phyloP scores from a whole-genome alignment of 768 basidiomycete species.

The Amanita fuliginea region DNA sequence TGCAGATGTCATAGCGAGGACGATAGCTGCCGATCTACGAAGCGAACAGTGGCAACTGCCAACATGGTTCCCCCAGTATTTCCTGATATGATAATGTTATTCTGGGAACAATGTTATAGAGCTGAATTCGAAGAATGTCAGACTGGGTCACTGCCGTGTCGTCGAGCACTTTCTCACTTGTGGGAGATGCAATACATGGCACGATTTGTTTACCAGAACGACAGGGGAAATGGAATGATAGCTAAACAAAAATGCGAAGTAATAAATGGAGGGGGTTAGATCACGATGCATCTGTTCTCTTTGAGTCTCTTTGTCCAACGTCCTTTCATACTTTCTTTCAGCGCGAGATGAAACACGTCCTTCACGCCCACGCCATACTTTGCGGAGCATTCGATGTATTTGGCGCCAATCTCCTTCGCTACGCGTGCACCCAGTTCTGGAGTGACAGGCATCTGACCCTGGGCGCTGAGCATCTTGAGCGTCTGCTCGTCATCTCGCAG shows the following conservation, averaged over 20 bases:
- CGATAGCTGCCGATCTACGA: slow-evolving; percentile 40
- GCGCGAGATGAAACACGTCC: slow-evolving; percentile 83
- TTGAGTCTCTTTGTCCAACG: slow-evolving; percentile 65
- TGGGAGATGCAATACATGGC: no score
- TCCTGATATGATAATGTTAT: slow-evolving; percentile 19
- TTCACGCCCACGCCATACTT: slow-evolving; percentile 87
- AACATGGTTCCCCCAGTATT: slow-evolving; percentile 52
- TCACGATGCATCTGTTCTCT: slow-evolving; percentile 62
- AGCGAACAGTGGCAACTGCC: slow-evolving; percentile 38
- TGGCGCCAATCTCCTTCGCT: slow-evolving; percentile 87
- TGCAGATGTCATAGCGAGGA: slow-evolving; percentile 49
- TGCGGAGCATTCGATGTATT: slow-evolving; percentile 90
- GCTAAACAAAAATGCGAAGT: slow-evolving; percentile 5
- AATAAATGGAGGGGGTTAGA: slow-evolving; percentile 14
- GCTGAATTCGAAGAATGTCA: no score
- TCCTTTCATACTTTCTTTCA: slow-evolving; percentile 81
- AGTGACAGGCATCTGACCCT: slow-evolving; percentile 75
- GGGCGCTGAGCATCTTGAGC: slow-evolving; percentile 80
- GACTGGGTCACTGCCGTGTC: no score
- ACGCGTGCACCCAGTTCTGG: slow-evolving; percentile 75
- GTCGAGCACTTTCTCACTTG: no score
- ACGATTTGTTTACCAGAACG: not conserved
- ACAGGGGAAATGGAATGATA: not conserved
- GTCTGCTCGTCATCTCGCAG: slow-evolving; percentile 79
- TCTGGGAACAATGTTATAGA: no score